Percentiles rank a stretch among this genome's conserved stretches.
Evolutionary conservation across 129 eudicot species (phyloP).

Genomic region (Scalesia atractyloides): DNA sequence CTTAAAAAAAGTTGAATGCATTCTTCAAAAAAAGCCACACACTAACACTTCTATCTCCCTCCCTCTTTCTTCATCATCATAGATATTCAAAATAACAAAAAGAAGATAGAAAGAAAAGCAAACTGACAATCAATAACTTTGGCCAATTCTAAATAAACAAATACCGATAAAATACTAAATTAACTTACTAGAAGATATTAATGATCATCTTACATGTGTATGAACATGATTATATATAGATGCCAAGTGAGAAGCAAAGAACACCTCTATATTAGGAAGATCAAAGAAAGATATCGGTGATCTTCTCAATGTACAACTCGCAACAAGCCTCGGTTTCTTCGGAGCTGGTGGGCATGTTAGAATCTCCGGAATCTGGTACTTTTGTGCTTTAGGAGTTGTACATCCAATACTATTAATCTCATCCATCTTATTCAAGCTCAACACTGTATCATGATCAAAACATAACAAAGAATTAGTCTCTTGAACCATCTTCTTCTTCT

Average conservation of each 20-base stretch:
- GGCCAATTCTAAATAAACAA: conserved; percentile 1
- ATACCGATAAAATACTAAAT: neutral
- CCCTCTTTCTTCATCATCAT: conserved; percentile 20
- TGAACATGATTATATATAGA: conserved; percentile 42
- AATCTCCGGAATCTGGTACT: conserved; percentile 65
- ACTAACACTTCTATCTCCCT: conserved; percentile 22
- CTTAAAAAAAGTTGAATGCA: conserved; percentile 26
- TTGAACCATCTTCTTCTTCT: conserved; percentile 31
- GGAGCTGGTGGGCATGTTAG: conserved; percentile 89
- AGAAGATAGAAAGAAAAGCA: conserved; percentile 16
- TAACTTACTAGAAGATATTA: conserved; percentile 27
- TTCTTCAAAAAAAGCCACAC: conserved; percentile 36
- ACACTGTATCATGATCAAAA: conserved; percentile 12
- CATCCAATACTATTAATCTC: conserved; percentile 41
- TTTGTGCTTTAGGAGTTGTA: conserved; percentile 80
- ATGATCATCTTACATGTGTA: conserved; percentile 46
- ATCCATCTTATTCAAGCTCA: conserved; percentile 19
- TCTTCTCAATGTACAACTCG: conserved; percentile 48
- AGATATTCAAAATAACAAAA: conserved; percentile 31
- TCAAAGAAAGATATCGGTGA: conserved; percentile 58
- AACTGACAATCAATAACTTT: conserved; percentile 30
- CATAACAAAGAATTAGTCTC: neutral
- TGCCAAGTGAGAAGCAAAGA: conserved; percentile 58
- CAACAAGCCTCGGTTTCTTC: conserved; percentile 44
- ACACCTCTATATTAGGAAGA: conserved; percentile 74